Percentiles rank a stretch among this genome's conserved stretches.
These are phyloP conservation scores for Zygoascus bituminiphila DNA, from an alignment of 805 yeast genomes.

Conservation along the genomic window DNA sequence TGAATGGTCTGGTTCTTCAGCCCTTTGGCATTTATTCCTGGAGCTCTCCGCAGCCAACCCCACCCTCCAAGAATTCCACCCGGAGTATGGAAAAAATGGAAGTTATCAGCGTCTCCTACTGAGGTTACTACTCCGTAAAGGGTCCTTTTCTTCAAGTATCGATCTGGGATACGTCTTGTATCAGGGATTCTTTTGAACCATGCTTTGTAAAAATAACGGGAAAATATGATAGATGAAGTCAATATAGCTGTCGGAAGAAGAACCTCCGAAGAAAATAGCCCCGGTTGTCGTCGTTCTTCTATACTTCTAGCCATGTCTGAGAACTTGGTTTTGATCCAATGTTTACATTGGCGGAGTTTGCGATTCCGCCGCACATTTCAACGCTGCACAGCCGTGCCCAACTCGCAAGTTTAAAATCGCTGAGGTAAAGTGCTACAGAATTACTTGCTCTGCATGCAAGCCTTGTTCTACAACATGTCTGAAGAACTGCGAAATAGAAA, in stretches of 20 bases:
- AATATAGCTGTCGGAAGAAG: constrained; percentile 6
- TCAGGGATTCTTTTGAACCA: constrained; percentile 44
- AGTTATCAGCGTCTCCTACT: constrained; percentile 95
- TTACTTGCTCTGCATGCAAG: no score
- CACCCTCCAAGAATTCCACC: constrained; percentile 86
- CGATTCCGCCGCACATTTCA: no score
- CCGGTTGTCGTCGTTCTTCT: neutral
- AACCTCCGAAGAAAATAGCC: constrained; percentile 3
- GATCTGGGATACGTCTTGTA: constrained; percentile 43
- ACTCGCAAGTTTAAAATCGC: no score
- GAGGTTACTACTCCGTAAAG: constrained; percentile 71
- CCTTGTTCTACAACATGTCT: no score
- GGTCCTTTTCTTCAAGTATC: constrained; percentile 37
- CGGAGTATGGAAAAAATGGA: constrained; percentile 86
- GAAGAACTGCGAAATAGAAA: no score
- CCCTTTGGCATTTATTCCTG: constrained; percentile 41
- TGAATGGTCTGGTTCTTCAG: constrained; percentile 60
- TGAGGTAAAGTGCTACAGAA: no score
- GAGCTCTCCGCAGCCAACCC: constrained; percentile 79
- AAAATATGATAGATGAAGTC: constrained; percentile 8
- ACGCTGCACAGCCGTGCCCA: neutral
- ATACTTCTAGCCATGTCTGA: neutral
- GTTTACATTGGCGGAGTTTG: no score
- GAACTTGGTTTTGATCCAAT: no score
- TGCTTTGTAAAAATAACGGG: constrained; percentile 36